Percentiles rank a stretch among this genome's conserved stretches.
phyloP scores from a whole-genome alignment of 176 grass and related monocot genomes.

The Carex kokanica region DNA sequence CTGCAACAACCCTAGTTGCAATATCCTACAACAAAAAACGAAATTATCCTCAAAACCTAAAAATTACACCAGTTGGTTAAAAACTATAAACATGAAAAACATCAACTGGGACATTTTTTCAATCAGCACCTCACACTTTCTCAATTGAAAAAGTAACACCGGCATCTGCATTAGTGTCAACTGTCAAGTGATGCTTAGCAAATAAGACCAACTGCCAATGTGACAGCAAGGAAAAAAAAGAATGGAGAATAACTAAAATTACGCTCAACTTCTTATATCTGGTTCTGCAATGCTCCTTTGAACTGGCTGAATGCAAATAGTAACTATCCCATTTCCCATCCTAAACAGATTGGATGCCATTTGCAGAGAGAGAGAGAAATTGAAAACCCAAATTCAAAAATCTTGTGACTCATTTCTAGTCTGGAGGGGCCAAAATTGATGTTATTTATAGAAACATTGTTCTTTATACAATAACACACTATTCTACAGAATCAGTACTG shows the following conservation, averaged over 20 bases:
- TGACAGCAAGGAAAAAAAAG: background rate
- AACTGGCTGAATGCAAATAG: background rate
- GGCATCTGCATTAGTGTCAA: background rate
- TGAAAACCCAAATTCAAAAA: background rate
- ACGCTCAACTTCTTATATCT: background rate
- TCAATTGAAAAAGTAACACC: background rate
- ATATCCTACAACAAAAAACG: slow-evolving; percentile 60
- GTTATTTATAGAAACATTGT: background rate
- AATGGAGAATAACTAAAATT: background rate
- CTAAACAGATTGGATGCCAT: background rate
- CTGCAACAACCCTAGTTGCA: slow-evolving; percentile 80
- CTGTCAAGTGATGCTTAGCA: background rate
- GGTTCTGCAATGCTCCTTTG: background rate
- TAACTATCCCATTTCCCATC: background rate
- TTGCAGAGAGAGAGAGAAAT: background rate
- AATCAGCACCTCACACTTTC: background rate
- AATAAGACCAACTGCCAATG: background rate
- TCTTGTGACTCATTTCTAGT: background rate
- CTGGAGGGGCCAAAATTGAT: background rate
- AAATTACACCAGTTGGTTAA: background rate
- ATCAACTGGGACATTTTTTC: background rate
- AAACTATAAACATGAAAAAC: background rate
- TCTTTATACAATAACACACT: background rate
- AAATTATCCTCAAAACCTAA: background rate
- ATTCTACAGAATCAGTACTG: background rate